These are phyloP conservation scores for Acanthamoeba culbertsoni DNA, from an alignment of 208 protist genomes.

Conservation along the genomic window DNA sequence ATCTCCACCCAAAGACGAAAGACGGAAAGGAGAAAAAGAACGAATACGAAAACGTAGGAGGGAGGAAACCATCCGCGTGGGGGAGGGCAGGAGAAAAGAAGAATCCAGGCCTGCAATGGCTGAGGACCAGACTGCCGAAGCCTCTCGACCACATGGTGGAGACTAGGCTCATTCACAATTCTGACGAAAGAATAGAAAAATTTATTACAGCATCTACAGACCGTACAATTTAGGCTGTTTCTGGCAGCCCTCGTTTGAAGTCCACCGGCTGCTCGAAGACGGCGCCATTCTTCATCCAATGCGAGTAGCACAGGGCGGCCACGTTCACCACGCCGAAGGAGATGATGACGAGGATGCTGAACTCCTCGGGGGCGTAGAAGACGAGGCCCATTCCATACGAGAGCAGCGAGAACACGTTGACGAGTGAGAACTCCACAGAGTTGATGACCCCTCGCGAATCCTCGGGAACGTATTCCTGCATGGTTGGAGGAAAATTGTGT, in stretches of 20 bases:
- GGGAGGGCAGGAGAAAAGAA: too few species aligned
- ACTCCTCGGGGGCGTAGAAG: background rate
- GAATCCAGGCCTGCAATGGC: too few species aligned
- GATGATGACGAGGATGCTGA: conserved; percentile 22
- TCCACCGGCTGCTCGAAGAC: too few species aligned
- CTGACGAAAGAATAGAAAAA: too few species aligned
- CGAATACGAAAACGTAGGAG: background rate
- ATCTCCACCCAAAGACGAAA: background rate
- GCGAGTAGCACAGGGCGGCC: background rate
- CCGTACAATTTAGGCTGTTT: too few species aligned
- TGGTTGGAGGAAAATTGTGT: background rate
- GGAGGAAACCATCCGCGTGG: too few species aligned
- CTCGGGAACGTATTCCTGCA: conserved; percentile 9
- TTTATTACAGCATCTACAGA: too few species aligned
- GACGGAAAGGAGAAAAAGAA: background rate
- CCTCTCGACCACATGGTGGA: too few species aligned
- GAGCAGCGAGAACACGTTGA: conserved; percentile 41
- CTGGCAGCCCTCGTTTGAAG: too few species aligned
- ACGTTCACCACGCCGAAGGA: conserved; percentile 1
- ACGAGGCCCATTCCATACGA: conserved; percentile 43
- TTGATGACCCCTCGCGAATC: conserved; percentile 6
- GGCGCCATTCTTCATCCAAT: too few species aligned
- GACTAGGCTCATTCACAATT: too few species aligned
- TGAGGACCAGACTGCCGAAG: too few species aligned
- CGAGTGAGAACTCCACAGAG: conserved; percentile 36